Evolutionary conservation across 345 rosid genomes (phyloP), one percentile per base, ranked within the genome.

Genomic region (Hibiscus tridactylites): DNA sequence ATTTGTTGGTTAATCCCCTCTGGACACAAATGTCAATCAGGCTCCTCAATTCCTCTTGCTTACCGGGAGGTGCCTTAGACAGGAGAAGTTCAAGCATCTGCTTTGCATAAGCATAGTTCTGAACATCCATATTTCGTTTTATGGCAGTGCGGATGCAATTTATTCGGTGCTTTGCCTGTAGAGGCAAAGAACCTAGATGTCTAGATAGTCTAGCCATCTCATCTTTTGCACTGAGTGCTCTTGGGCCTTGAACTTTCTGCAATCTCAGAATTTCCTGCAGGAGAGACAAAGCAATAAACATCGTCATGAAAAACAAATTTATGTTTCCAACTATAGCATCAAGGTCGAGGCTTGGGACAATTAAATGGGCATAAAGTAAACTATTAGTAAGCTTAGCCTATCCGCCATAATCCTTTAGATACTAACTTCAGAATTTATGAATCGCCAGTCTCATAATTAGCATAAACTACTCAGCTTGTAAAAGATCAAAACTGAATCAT

Each of bases 141-240:
- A 95, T 92, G 62, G 97, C 99, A 5, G 97, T 92, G 42, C 96
- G 91, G 29, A 95, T 89, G 84, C 98, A 95, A 79, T 90, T 92
- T 82, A 95, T 92, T 15, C 99, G 82, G 82, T 95, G 99, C 81
- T 92, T 92, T 68, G 97, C 96, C 46, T 85, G 89, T 74, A 95
- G 87, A 35, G 98, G 96, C 63, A 92, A 80, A 58, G 99, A 95
- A 68, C 91, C 91, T 62, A 95, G 81, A 81, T 92, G 99, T 60
- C 98, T 88, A 9, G 99, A 87, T 35, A 95, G 83, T 78, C 99
- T 88, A 3, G 94, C 99, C 96, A 95, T 92, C 90, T 95, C 99
- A 64, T 89, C 98, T 79, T 92, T 95, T 69, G 99, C 99, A 29
- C 99, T 90, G 31, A 95, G 74, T 13, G 97, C 93, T 66, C 90